Evolutionary conservation across 176 grass and related monocot genomes (phyloP).

Genomic region (Cocos nucifera): DNA sequence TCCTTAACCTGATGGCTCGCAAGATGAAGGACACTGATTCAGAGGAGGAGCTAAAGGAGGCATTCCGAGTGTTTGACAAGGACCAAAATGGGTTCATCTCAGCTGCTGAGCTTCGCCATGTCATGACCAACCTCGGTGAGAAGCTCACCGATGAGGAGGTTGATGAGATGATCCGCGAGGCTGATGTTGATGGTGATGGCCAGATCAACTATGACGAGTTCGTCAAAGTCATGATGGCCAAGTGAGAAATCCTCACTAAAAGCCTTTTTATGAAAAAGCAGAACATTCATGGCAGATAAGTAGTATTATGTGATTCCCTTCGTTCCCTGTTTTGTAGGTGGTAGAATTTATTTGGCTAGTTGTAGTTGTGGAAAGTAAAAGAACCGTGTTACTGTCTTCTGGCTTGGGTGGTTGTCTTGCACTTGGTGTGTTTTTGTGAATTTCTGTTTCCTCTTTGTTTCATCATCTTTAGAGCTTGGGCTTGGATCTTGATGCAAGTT

Average conservation of each 20-base stretch:
- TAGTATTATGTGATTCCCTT: constrained; percentile 33
- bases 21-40: constrained; percentile 76
- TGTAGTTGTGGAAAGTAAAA: no score
- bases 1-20: constrained; percentile 62
- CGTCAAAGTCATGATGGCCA: constrained; percentile 75
- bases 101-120: constrained; percentile 65
- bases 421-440: no score
- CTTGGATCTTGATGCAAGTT: no score
- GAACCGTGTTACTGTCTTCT: no score
- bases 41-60: constrained; percentile 69
- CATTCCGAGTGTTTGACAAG: constrained; percentile 64
- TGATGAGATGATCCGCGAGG: constrained; percentile 63
- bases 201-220: constrained; percentile 77
- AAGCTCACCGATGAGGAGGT: constrained; percentile 63
- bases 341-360: no score
- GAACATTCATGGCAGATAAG: background rate
- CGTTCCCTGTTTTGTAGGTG: background rate
- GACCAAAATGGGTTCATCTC: constrained; percentile 77
- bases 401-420: no score
- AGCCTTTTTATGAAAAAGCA: no score
- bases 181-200: constrained; percentile 51
- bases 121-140: constrained; percentile 73
- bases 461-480: no score
- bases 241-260: constrained; percentile 37
- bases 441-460: no score